Base-by-base conservation (phyloP, 192 early-diverging fungal species). In the Polychytrium aggregatum region DNA sequence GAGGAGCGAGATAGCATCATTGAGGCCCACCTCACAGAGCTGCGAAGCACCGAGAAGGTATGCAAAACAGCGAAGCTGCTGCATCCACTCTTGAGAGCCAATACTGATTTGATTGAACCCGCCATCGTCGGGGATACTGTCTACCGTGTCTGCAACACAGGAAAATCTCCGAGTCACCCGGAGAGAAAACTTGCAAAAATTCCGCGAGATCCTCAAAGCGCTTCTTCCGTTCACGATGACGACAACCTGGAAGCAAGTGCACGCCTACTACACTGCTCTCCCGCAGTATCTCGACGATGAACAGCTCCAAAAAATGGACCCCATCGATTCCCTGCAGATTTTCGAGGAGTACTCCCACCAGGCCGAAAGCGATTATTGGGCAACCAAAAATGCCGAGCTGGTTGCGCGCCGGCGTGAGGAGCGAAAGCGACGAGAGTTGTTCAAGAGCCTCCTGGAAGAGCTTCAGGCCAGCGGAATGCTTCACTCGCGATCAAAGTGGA, bases 401-500 rank as follows among this genome's bases (percentile, higher is more conserved):
- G 36, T 57, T 14, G 52, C 46, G 5, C 54, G 65, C 27, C 52
- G 70, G 25, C 70, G 90, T 14, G 52, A 63, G 24, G 85, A 90
- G 57, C 71, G 92, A 5, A 78, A 79, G 37, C 67, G 72, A 45
- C 79, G 95, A 24, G 86, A 71, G 20, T 52, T 45, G 20, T 67
- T 61, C 41, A 51, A 63, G 42, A 64, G 70, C 13, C 70, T 93
- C 18, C 63, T 97, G 34, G 48, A 60, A 0, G 82, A 88, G 49
- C 52, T 88, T 24, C 58, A 54, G 20, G 50, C 39, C 6, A 60
- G 64, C n/a, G 71, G 68, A 0, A 54, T 71, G 13, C 64, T 96
- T 21, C 79, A 82, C 52, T 76, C 84, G 4, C 66, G 67, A n/a
- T 78, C 80, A 3, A 76, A 75, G 34, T 98, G 95, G 95, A 82